Evolutionary conservation across 2,329 filamentous ascomycete species (phyloP), one percentile per base, ranked within the genome.

Genomic region (Arthroderma uncinatum): DNA sequence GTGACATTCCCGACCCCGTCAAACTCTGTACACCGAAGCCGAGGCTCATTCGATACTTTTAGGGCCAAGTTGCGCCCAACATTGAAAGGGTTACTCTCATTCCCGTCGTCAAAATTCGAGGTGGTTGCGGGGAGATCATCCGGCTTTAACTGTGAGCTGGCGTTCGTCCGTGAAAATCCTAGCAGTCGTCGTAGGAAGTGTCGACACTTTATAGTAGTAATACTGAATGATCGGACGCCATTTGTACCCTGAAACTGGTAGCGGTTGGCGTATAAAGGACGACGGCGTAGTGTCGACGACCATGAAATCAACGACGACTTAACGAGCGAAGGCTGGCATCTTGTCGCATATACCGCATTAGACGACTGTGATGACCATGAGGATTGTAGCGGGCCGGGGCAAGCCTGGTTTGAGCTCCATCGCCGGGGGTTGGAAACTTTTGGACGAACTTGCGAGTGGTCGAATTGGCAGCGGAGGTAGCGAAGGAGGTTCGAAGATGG

Each of bases 1-100:
- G 92, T 94, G 25, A 96, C 90, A 65, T 94, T 87, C 40, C 93
- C 93, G 66, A 88, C 83, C 70, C 91, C 89, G 66, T 97, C 90
- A 59, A 97, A 88, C 71, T 98, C 93, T 0, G 93, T 98, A 69
- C 93, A 98, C 56, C 93, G 82, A 63, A 98, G 77, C 59, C 89
- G 85, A 30, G 91, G 82, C 70, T 96, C 90, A 58, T 92, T 85
- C 25, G 86, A 84, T 2, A 88, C 86, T 72, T 92, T 93, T 50
- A 83, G 80, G 54, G 83, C 79, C 65, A 89, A 77, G 47, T 85
- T 82, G 42, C 89, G 81, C 42, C 85, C 85, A 54, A 85, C 78
- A 65, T 78, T 85, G 70, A 87, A 87, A 65, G 85, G 83, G 62
- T 79, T 79, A 2, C 78, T 78, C 50, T 81, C 79, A 21, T 75